Evolutionary conservation across 352 stramenopile genomes (phyloP).

Genomic region (Achlya hypogyna): DNA sequence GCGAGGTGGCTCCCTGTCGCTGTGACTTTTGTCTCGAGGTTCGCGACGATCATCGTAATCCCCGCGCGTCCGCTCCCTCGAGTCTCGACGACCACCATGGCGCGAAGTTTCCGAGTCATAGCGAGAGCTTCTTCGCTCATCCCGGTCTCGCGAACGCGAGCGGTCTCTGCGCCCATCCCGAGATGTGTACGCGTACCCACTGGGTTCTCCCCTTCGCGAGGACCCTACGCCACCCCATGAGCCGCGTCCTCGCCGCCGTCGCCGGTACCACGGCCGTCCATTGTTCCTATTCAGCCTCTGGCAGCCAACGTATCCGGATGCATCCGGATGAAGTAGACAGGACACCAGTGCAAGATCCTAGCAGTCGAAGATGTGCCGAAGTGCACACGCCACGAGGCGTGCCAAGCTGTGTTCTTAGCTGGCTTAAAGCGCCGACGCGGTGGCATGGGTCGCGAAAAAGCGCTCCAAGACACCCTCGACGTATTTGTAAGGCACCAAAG

Average conservation of each 20-base stretch:
- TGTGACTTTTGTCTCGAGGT: too few relatives aligned
- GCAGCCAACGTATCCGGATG: background rate
- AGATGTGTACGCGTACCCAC: background rate
- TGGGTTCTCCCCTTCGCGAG: background rate
- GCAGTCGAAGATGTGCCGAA: background rate
- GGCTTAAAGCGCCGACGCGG: background rate
- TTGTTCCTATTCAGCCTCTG: background rate
- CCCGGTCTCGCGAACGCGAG: background rate
- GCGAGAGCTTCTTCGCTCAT: too few relatives aligned
- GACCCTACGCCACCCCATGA: background rate
- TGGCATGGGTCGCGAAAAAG: background rate
- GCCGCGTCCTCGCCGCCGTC: too few relatives aligned
- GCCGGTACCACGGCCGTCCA: background rate
- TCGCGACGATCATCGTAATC: too few relatives aligned
- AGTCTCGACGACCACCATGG: background rate
- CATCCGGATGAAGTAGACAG: background rate
- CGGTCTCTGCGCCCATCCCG: background rate
- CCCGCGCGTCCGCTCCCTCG: too few relatives aligned
- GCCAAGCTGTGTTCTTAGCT: background rate
- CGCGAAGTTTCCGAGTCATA: too few relatives aligned
- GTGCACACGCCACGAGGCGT: background rate
- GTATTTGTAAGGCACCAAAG: conserved; percentile 25
- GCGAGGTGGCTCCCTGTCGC: too few relatives aligned
- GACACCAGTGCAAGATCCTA: background rate
- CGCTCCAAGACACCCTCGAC: background rate